Conservation (phyloP, 2,329 filamentous ascomycete species). For the Exophiala calicioides region DNA sequence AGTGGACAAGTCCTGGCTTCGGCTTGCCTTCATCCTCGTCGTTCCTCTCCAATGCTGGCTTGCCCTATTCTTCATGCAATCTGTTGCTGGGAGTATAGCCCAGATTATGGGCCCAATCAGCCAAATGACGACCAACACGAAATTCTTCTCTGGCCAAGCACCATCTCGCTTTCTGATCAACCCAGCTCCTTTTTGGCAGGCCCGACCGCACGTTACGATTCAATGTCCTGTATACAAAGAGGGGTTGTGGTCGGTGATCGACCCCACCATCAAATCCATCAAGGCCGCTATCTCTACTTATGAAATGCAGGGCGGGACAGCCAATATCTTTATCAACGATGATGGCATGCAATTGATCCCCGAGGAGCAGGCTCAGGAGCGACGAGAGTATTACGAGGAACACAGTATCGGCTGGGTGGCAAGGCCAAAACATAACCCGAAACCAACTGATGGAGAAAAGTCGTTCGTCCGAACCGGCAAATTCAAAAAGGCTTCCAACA, state of each 20-base stretch:
- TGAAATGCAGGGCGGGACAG: conserved; percentile 50
- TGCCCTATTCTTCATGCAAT: conserved; percentile 53
- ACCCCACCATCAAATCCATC: conserved; percentile 57
- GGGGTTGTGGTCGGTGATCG: conserved; percentile 68
- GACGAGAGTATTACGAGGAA: conserved; percentile 52
- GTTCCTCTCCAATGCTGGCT: conserved; percentile 61
- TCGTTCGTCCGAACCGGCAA: conserved; percentile 55
- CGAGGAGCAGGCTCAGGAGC: conserved; percentile 46
- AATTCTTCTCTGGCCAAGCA: conserved; percentile 47
- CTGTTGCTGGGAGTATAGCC: conserved; percentile 42
- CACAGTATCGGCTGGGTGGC: conserved; percentile 55
- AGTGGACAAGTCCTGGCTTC: conserved; percentile 55
- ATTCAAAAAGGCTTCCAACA: conserved; percentile 75
- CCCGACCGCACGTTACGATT: conserved; percentile 62
- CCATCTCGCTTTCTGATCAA: conserved; percentile 38
- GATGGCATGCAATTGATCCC: conserved; percentile 43
- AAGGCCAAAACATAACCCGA: conserved; percentile 53
- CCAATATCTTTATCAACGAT: conserved; percentile 43
- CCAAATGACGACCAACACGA: conserved; percentile 48
- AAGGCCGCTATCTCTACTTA: conserved; percentile 62
- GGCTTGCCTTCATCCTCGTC: conserved; percentile 56
- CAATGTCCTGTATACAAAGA: conserved; percentile 91
- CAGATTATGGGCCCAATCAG: conserved; percentile 48
- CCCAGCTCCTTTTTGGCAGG: conserved; percentile 36
- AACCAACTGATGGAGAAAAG: conserved; percentile 32